These are phyloP conservation scores for Plasmodium coatneyi DNA, from an alignment of 169 alveolate species.

Conservation along the genomic window DNA sequence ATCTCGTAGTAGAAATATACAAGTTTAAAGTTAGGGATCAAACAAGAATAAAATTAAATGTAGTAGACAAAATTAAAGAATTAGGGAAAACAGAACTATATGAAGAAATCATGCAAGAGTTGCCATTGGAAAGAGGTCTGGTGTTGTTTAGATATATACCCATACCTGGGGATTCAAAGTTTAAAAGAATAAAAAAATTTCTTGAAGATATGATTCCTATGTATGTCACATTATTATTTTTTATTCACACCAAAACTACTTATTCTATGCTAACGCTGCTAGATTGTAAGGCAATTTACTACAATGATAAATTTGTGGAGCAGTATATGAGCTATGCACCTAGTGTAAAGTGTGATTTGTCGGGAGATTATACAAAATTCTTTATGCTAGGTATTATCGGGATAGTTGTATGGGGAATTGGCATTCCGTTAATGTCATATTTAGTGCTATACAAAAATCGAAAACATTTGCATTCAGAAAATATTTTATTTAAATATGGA, in stretches of 20 bases:
- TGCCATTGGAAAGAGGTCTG: constrained; percentile 83
- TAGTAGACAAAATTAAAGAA: constrained; percentile 76
- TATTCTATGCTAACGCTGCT: constrained; percentile 83
- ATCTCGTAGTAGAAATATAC: constrained; percentile 68
- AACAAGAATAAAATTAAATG: constrained; percentile 75
- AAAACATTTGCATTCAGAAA: constrained; percentile 81
- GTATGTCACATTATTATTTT: constrained; percentile 88
- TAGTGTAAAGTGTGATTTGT: constrained; percentile 82
- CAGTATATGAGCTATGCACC: constrained; percentile 74
- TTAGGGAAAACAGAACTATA: constrained; percentile 72
- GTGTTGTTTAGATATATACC: constrained; percentile 87
- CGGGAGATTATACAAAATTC: constrained; percentile 79
- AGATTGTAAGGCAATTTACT: constrained; percentile 83
- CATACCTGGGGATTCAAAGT: constrained; percentile 85
- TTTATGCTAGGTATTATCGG: constrained; percentile 85
- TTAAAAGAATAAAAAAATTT: constrained; percentile 80
- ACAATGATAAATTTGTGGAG: constrained; percentile 73
- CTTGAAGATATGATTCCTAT: constrained; percentile 90
- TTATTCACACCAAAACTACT: constrained; percentile 85
- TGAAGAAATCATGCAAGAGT: constrained; percentile 78
- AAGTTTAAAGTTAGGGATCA: constrained; percentile 59
- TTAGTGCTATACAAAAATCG: constrained; percentile 83
- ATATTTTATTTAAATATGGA: constrained; percentile 86
- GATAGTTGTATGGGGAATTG: constrained; percentile 87
- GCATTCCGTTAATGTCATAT: constrained; percentile 86